phyloP scores from a whole-genome alignment of 1,284 basidiomycete genomes.

The Schizophyllum commune region DNA sequence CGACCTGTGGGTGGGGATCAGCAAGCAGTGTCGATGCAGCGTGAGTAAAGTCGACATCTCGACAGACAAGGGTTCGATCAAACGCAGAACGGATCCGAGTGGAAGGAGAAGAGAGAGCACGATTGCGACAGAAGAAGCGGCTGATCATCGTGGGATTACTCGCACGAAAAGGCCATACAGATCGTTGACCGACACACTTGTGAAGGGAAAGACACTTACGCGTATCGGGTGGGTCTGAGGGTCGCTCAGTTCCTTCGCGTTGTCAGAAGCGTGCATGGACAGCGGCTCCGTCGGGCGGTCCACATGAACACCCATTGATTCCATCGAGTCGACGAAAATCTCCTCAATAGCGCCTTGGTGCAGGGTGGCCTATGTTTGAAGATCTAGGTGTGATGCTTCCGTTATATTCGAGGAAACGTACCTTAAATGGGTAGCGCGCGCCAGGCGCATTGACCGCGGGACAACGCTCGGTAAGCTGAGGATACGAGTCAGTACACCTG shows the following conservation, averaged over 20 bases:
- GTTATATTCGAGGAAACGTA: constrained; percentile 15
- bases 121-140: too few relatives aligned
- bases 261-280: constrained; percentile 41
- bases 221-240: constrained; percentile 46
- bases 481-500: neutral
- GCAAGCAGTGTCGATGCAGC: too few relatives aligned
- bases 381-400: neutral
- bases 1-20: constrained; percentile 24
- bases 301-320: constrained; percentile 42
- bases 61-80: too few relatives aligned
- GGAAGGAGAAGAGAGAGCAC: too few relatives aligned
- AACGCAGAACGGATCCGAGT: too few relatives aligned
- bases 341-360: constrained; percentile 70
- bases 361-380: constrained; percentile 46
- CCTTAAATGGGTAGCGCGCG: constrained; percentile 63
- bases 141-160: neutral
- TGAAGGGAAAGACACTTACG: constrained; percentile 25
- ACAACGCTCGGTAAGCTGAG: constrained; percentile 50
- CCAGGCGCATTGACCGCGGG: constrained; percentile 49
- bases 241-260: constrained; percentile 31
- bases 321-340: constrained; percentile 62
- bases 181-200: neutral
- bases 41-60: too few relatives aligned
- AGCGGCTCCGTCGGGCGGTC: constrained; percentile 50
- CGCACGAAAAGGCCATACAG: neutral